These are phyloP conservation scores for Calonectria ilicicola DNA, from an alignment of 2,329 filamentous ascomycete species.

Conservation along the genomic window DNA sequence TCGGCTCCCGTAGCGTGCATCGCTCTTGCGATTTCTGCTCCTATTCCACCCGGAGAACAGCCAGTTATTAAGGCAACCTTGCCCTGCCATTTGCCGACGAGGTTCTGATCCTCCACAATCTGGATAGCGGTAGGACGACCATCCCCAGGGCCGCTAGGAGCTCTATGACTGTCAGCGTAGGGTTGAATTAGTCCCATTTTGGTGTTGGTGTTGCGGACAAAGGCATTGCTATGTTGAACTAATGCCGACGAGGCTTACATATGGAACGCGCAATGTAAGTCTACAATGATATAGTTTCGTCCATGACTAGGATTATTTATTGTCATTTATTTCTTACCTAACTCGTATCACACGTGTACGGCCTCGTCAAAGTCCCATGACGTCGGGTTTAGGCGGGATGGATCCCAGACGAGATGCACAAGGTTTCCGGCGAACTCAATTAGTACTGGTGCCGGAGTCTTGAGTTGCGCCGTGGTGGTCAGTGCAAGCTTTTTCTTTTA, in stretches of 20 bases:
- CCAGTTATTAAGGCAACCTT: slow-evolving; percentile 12
- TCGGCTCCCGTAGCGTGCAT: neutral
- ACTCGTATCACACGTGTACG: too few relatives aligned
- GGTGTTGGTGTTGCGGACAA: neutral
- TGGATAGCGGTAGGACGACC: neutral
- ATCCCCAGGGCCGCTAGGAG: neutral
- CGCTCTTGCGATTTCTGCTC: neutral
- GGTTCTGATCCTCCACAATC: neutral
- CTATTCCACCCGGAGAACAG: slow-evolving; percentile 2
- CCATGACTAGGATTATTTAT: neutral
- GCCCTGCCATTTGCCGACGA: neutral
- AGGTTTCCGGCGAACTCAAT: too few relatives aligned
- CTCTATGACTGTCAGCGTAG: neutral
- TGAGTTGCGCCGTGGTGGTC: too few relatives aligned
- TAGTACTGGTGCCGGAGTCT: too few relatives aligned
- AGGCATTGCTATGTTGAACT: too few relatives aligned
- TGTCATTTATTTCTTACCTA: too few relatives aligned
- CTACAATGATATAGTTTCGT: neutral
- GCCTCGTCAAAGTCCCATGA: too few relatives aligned
- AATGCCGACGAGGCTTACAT: too few relatives aligned
- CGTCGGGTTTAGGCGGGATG: too few relatives aligned
- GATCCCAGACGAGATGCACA: too few relatives aligned
- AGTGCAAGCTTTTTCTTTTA: too few relatives aligned
- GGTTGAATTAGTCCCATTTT: neutral
- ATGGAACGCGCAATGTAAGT: too few relatives aligned